A percentile compares a stretch with the other conserved stretches of the same genome.
phyloP scores from a whole-genome alignment of 768 basidiomycete genomes.

The Leccinum disarticulatum region DNA sequence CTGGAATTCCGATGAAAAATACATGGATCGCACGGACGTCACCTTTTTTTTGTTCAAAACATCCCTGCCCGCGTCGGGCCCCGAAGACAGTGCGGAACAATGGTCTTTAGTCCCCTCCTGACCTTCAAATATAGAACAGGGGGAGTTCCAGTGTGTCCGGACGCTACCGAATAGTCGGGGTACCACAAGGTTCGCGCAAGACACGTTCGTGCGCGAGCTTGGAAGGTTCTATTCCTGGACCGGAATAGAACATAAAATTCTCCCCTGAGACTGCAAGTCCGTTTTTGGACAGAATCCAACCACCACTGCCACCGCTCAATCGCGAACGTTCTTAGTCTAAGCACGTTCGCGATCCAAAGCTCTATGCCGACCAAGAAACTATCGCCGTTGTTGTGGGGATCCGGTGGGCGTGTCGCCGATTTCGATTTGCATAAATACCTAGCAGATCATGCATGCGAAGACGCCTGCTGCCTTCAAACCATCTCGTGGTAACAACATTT shows the following conservation, averaged over 20 bases:
- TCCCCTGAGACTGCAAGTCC: not conserved
- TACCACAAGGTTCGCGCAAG: not conserved
- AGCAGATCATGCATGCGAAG: not conserved
- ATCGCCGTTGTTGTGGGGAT: not conserved
- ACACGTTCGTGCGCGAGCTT: slow-evolving; percentile 11
- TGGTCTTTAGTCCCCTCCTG: not conserved
- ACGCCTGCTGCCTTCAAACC: not conserved
- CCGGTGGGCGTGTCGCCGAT: not conserved
- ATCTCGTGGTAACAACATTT: not conserved
- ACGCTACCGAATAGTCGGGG: not conserved
- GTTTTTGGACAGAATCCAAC: not conserved
- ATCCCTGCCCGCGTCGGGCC: not conserved
- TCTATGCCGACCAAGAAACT: not conserved
- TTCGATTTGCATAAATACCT: slow-evolving; percentile 10
- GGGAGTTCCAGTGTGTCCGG: not conserved
- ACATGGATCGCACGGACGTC: not conserved
- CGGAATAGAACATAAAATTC: not conserved
- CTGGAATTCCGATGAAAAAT: not conserved
- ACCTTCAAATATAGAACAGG: not conserved
- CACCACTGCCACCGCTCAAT: not conserved
- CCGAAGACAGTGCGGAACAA: not conserved
- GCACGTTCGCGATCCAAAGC: not conserved
- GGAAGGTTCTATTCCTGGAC: not conserved
- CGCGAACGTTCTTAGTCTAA: not conserved
- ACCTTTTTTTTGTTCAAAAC: not conserved